phyloP scores from a whole-genome alignment of 2,329 filamentous ascomycete species.

The Cercospora brassicicola region DNA sequence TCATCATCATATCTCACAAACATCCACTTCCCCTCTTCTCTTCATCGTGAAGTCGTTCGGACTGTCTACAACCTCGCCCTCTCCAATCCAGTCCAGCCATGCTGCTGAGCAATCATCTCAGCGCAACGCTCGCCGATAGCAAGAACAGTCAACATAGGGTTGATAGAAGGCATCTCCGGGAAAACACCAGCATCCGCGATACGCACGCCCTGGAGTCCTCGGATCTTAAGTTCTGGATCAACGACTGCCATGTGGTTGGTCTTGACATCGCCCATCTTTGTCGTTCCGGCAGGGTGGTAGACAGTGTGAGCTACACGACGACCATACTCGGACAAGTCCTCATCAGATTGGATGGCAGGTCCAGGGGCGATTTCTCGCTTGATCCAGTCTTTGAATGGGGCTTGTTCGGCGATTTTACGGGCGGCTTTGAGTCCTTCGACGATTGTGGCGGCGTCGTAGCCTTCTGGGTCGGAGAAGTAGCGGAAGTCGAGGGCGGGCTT shows the following conservation, averaged over 20 bases:
- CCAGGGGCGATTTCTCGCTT: conserved; percentile 80
- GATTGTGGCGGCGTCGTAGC: conserved; percentile 79
- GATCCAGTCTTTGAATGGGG: conserved; percentile 79
- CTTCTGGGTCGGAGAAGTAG: conserved; percentile 84
- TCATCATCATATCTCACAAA: neutral
- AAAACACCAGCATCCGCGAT: conserved; percentile 88
- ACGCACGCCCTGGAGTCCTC: conserved; percentile 69
- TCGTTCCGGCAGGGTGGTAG: conserved; percentile 86
- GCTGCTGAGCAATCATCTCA: conserved; percentile 76
- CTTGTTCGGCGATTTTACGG: conserved; percentile 71
- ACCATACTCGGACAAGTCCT: conserved; percentile 78
- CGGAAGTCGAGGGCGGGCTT: conserved; percentile 85
- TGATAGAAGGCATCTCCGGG: conserved; percentile 81
- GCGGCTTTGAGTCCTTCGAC: conserved; percentile 75
- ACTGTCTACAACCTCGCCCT: conserved; percentile 56
- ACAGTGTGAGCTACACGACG: conserved; percentile 81
- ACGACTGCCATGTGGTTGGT: conserved; percentile 75
- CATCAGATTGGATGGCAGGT: conserved; percentile 70
- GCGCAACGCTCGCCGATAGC: conserved; percentile 80
- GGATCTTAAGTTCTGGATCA: conserved; percentile 70
- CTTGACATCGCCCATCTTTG: conserved; percentile 78
- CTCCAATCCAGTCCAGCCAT: conserved; percentile 62
- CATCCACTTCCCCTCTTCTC: too few species aligned
- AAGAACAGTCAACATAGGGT: conserved; percentile 88
- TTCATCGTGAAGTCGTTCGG: too few species aligned